Evolutionary conservation across 257 asterid species (phyloP), one percentile per base, ranked within the genome.

Genomic region (Fraxinus cuspidata): DNA sequence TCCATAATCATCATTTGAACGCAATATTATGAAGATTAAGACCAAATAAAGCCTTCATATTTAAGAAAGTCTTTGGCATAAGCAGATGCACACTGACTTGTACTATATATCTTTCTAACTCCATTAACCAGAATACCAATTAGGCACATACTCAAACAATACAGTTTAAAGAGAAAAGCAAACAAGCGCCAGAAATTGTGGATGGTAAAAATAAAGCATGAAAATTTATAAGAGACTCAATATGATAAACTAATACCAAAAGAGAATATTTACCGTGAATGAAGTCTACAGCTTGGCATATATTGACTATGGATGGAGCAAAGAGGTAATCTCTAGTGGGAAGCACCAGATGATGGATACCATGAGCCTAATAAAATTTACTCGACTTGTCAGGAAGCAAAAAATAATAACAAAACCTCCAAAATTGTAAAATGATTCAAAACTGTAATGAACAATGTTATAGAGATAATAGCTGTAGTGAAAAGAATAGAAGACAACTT

Each of bases 251-350:
- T 63, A 27, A 25, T 63, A 63, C 69, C 35, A 27, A 63, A 63
- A 23, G 4, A 21, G 19, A 35, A 34, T 7, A 74, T 78, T 68
- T 42, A 87, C 90, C 86, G 18, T 83, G 81, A 80, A 84, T 87
- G 71, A 87, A 84, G n/a, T 83, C 86, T 40, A 87, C 87, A 29
- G 88, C 90, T 81, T 27, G 84, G 77, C 84, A 71, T 76, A 87
- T 87, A 60, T 84, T 77, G 56, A 18, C 69, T 64, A 87, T 32
- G 42, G 88, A 87, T 66, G 87, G 90, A 65, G 90, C 90, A 63
- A 82, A 87, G 53, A 84, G 77, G 72, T 87, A 87, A 80, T 87
- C 90, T 81, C 90, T 84, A 12, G 90, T 87, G 5, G 90, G 87
- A 21, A 87, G 86, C 40, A 87, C 86, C 83, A 87, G 80, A 77